Conservation (phyloP, 495 filamentous ascomycete genomes). For the Trichocladium uniseriatum region DNA sequence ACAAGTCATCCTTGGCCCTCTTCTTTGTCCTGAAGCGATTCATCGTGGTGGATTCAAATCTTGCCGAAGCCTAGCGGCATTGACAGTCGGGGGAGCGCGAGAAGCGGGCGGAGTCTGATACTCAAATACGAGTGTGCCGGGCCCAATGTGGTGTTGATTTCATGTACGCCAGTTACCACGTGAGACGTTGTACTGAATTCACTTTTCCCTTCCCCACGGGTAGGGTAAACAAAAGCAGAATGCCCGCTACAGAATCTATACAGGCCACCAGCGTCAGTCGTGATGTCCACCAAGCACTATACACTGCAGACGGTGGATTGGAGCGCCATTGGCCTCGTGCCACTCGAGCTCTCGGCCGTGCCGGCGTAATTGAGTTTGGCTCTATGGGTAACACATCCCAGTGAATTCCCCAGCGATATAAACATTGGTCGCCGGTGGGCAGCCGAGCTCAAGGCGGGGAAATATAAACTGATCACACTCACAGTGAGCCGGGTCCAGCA, state of each 20-base stretch:
- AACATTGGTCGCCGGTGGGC: too few species aligned
- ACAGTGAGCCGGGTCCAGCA: not conserved
- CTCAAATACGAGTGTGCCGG: not conserved
- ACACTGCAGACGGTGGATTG: not conserved
- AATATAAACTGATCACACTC: not conserved
- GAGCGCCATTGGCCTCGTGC: not conserved
- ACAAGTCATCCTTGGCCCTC: conserved; percentile 53
- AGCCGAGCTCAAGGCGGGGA: not conserved
- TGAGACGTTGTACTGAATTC: not conserved
- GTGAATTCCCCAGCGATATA: too few species aligned
- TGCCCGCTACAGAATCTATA: not conserved
- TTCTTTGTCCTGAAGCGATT: conserved; percentile 67
- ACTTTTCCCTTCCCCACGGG: not conserved
- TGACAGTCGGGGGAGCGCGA: not conserved
- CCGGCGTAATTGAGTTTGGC: not conserved
- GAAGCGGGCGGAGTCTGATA: too few species aligned
- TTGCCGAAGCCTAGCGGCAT: not conserved
- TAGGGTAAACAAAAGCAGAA: not conserved
- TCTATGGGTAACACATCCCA: too few species aligned
- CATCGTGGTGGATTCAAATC: conserved; percentile 37
- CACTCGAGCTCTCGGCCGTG: conserved; percentile 10
- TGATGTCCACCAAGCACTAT: not conserved
- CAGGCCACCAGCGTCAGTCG: not conserved
- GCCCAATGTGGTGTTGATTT: not conserved
- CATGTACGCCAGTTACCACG: not conserved